These are phyloP conservation scores for Fraxinus cuspidata DNA, from an alignment of 257 asterid genomes.

Conservation along the genomic window DNA sequence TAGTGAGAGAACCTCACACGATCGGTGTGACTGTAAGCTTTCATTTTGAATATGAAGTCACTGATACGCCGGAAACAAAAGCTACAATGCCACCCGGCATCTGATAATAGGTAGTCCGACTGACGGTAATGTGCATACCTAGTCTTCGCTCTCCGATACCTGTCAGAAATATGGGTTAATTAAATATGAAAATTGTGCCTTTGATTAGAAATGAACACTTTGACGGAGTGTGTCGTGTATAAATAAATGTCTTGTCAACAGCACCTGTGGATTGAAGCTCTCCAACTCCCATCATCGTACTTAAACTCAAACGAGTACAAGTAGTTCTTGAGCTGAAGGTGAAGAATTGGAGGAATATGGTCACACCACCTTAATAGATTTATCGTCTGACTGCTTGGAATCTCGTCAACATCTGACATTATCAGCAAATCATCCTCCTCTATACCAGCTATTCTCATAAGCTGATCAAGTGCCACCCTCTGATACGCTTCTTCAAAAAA, in stretches of 20 bases:
- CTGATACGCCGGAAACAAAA: constrained; percentile 61
- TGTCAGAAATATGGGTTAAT: neutral
- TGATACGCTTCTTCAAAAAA: constrained; percentile 69
- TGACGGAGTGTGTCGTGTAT: neutral
- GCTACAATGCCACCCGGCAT: constrained; percentile 85
- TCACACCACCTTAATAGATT: constrained; percentile 70
- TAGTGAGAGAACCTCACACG: constrained; percentile 57
- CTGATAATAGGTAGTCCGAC: constrained; percentile 53
- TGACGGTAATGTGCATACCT: constrained; percentile 65
- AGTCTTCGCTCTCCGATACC: constrained; percentile 49
- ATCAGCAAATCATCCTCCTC: constrained; percentile 67
- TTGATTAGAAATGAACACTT: neutral
- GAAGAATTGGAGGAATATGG: constrained; percentile 56
- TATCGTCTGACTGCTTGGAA: constrained; percentile 64
- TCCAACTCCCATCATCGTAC: constrained; percentile 53
- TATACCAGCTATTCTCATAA: constrained; percentile 53
- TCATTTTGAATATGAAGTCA: constrained; percentile 75
- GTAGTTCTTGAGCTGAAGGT: constrained; percentile 64
- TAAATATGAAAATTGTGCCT: no score
- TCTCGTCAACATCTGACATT: constrained; percentile 81
- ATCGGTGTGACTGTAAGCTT: constrained; percentile 70
- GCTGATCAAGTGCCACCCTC: constrained; percentile 62
- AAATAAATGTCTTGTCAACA: neutral
- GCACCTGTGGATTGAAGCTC: constrained; percentile 59
- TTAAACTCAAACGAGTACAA: constrained; percentile 64